Evolutionary conservation across 805 yeast species (phyloP).

Genomic region (Sugiyamaella marilandica): DNA sequence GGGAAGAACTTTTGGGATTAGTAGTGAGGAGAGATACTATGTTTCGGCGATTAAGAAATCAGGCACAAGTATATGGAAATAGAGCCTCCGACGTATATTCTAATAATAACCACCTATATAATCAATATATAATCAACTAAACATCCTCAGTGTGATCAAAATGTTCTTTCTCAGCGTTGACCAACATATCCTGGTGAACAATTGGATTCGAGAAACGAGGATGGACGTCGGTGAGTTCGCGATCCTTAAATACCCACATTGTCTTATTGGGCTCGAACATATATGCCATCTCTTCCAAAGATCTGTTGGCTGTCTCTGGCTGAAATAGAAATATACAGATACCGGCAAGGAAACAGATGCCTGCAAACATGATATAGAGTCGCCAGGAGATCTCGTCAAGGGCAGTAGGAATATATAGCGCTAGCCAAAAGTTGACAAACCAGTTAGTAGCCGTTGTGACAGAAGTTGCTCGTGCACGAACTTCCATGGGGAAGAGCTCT

Average conservation of each 20-base stretch:
- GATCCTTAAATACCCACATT: slow-evolving; percentile 18
- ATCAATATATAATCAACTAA: not conserved
- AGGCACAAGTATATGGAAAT: too few relatives aligned
- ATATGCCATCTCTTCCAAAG: slow-evolving; percentile 77
- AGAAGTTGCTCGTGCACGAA: slow-evolving; percentile 65
- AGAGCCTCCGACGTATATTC: too few relatives aligned
- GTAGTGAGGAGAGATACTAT: too few relatives aligned
- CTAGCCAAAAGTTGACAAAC: slow-evolving; percentile 47
- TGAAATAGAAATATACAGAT: slow-evolving; percentile 68
- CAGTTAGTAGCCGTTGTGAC: slow-evolving; percentile 43
- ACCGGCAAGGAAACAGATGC: slow-evolving; percentile 51
- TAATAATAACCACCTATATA: too few relatives aligned
- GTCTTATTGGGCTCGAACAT: slow-evolving; percentile 41
- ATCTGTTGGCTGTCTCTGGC: slow-evolving; percentile 74
- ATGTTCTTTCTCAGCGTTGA: not conserved
- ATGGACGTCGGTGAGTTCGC: slow-evolving; percentile 6
- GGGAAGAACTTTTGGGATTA: too few relatives aligned
- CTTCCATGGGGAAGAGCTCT: slow-evolving; percentile 53
- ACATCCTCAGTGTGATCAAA: not conserved
- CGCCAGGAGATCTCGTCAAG: slow-evolving; percentile 56
- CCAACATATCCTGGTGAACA: not conserved
- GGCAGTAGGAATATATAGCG: slow-evolving; percentile 70
- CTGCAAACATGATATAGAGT: slow-evolving; percentile 59
- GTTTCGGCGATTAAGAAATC: too few relatives aligned
- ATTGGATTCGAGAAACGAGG: not conserved